Evolutionary conservation across 805 yeast species (phyloP), one percentile per base, ranked within the genome.

Genomic region (Sugiyamaella lignohabitans): DNA sequence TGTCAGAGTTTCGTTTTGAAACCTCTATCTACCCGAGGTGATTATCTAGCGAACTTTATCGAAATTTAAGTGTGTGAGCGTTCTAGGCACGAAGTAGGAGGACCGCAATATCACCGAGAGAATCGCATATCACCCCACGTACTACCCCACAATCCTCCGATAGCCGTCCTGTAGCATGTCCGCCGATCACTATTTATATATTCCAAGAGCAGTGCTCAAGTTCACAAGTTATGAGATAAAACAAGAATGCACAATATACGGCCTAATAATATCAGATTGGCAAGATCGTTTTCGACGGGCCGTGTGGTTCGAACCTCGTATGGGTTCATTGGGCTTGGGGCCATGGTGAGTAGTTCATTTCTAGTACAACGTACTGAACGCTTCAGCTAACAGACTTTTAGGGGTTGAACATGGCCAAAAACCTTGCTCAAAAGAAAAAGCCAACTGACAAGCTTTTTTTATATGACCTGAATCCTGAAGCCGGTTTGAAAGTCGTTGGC

Each of bases 301-400:
- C 41, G 29, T 5, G 16, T 6, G 5, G 30, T 23, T 21, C 41
- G 10, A 38, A 11, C 41, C 21, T 19, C 54, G 35, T 75, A 71
- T 53, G 80, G 80, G 23, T 75, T 75, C 62, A 70, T 75, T 37
- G 80, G 80, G n/a, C 64, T 76, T 24, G 80, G 80, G 24, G 74
- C 72, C 47, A 75, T 75, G 80, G 78, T 51, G 43, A 2, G 53
- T 46, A n/a, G 23, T 14, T 8, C 3, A 14, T 27, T 21, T 21
- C 14, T 17, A 17, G n/a, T 17, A 16, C 16, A 37, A 18, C 29
- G 20, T 21, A 35, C 14, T 29, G 23, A 10, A 24, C 27, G 11
- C 20, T 16, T 17, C 18, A 8, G 8, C 32, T 27, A 27, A 27
- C 32, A 27, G 20, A 35, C 35, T 8, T 39, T 18, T 21, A 51